Base-by-base conservation (phyloP, 2,329 filamentous ascomycete genomes). In the Colletotrichum tropicicola region DNA sequence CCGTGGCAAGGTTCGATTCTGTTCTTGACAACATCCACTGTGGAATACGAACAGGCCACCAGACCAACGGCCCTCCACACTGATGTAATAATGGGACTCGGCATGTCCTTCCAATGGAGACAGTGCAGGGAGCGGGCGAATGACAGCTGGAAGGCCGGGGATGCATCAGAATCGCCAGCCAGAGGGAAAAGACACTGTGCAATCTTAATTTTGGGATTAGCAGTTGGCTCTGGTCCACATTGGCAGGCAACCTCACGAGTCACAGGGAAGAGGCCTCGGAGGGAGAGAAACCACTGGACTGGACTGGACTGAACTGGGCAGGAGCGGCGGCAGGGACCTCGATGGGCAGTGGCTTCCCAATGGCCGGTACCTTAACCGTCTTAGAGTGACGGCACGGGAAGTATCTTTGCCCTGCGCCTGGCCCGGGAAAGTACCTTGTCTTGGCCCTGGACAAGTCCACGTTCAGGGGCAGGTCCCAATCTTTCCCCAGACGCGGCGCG, bases 401-500 rank as follows among this genome's bases (percentile, higher is more conserved):
- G 52, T 55, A 55, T 37, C 52, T 55, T 32, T 25, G 5, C 17
- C 17, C 37, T 23, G 39, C 30, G 10, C 27, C 44, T 35, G 12
- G 12, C 15, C 32, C 12, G 32, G 12, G 9, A 3, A 35, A 17
- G n/a, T 43, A 43, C n/a, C 19, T 21, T 17, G 17, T 9, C 19
- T 2, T 10, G 39, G 19, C 12, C 35, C 19, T 23, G 12, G 17
- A 19, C 17, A 21, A 27, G 30, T 49, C 37, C 45, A 43, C 39
- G 19, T 45, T 28, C 53, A 59, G 47, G 54, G 56, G 49, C 43
- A 55, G 49, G 61, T 43, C 49, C 56, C 57, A 54, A 48, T 60
- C 48, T 65, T 65, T 65, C 61, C 61, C 61, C 61, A 54, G 61
- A 65, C 43, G 28, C 49, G 60, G 60, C 60, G 49, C 61, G 49